These are phyloP conservation scores for Plenodomus biglobosus DNA, from an alignment of 2,329 filamentous ascomycete genomes.

Conservation along the genomic window DNA sequence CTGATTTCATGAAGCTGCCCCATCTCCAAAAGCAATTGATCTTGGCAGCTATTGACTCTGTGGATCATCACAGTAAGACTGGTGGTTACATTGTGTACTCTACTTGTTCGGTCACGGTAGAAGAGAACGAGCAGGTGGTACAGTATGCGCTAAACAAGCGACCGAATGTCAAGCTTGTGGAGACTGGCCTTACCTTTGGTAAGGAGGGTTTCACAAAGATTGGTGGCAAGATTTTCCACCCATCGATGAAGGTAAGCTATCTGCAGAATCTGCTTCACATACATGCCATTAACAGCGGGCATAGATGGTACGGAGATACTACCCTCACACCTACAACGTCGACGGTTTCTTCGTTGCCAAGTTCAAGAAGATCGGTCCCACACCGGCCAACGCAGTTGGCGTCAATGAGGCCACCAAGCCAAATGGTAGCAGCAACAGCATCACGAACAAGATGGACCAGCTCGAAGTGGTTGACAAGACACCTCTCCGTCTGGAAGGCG, in stretches of 20 bases:
- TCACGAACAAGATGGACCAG: constrained; percentile 48
- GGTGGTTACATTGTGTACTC: constrained; percentile 97
- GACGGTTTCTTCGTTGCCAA: constrained; percentile 99
- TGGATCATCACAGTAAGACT: constrained; percentile 87
- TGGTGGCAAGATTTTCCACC: constrained; percentile 88
- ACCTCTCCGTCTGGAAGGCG: constrained; percentile 57
- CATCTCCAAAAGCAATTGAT: constrained; percentile 95
- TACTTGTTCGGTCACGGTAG: constrained; percentile 90
- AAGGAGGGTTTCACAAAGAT: constrained; percentile 90
- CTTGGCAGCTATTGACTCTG: constrained; percentile 89
- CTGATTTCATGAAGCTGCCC: constrained; percentile 89
- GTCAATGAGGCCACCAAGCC: constrained; percentile 28
- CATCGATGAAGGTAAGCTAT: constrained; percentile 73
- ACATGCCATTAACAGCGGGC: neutral
- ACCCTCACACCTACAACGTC: constrained; percentile 55
- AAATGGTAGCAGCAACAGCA: constrained; percentile 37
- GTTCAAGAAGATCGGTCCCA: constrained; percentile 87
- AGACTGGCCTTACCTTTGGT: constrained; percentile 86
- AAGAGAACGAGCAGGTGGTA: constrained; percentile 92
- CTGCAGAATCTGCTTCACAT: neutral
- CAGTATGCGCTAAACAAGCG: constrained; percentile 89
- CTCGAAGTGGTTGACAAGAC: constrained; percentile 65
- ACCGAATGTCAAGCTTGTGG: constrained; percentile 90
- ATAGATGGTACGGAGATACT: constrained; percentile 40
- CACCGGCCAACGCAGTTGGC: constrained; percentile 61